Evolutionary conservation across 2,329 filamentous ascomycete genomes (phyloP), one percentile per base, ranked within the genome.

Genomic region (Fusarium floridanum): DNA sequence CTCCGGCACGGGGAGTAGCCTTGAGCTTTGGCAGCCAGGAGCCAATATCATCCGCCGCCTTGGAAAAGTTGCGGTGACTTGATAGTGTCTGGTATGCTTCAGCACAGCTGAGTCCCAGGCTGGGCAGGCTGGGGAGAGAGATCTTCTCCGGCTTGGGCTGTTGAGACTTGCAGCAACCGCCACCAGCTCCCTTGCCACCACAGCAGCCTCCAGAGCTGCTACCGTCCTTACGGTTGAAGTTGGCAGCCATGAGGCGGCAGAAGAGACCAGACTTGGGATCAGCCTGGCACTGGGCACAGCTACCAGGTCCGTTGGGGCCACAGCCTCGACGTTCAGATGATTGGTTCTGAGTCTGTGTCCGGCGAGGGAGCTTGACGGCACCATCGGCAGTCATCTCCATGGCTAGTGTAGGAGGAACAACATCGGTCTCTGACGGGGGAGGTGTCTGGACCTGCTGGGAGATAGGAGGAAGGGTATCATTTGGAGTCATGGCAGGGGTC

Each of bases 261-360:
- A 97, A 97, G 41, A 95, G 89, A 2, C 93, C 94, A 4, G 94
- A 94, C 80, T 93, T 92, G 20, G 94, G 93, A 80, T 96, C 94
- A 2, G 90, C 87, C 68, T 92, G 88, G 80, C 94, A 97, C 83
- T 96, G 93, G 5, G 92, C 89, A 80, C 94, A 97, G 17, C 92
- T 93, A 11, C 94, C 94, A 0, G 94, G 94, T 0, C 93, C 93
- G 63, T 92, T 92, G 41, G 89, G 86, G 29, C 93, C 89, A 68
- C 89, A 91, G 37, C 86, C 84, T 32, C 83, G 79, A 29, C 78
- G 71, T 50, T 81, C 70, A 5, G 77, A 67, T 73, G 80, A 60
- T 77, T 80, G 66, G 70, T 76, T 69, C 72, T 80, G 70, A 77
- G 76, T 41, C 48, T 76, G 75, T 83, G 84, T 69, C 29, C 83